Conservation (phyloP, 192 early-diverging fungal genomes). For the Coemansia sp. region DNA sequence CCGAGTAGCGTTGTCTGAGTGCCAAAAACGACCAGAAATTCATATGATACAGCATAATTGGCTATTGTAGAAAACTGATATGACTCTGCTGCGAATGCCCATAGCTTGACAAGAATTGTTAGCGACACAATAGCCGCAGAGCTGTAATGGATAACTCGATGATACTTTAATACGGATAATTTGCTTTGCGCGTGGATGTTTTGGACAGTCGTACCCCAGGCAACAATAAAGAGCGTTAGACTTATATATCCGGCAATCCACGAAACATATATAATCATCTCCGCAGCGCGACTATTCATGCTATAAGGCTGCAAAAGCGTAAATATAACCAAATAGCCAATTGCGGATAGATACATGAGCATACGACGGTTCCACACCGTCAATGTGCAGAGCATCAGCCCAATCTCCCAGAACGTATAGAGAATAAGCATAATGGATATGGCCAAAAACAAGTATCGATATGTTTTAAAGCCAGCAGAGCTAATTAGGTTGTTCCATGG, state of each 20-base stretch:
- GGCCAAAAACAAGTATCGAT: conserved; percentile 27
- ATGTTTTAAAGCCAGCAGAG: conserved; percentile 10
- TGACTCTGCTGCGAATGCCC: conserved; percentile 38
- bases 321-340: conserved; percentile 30
- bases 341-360: conserved; percentile 38
- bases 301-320: conserved; percentile 31
- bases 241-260: conserved; percentile 40
- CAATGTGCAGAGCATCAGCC: conserved; percentile 25
- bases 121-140: conserved; percentile 17
- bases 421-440: conserved; percentile 16
- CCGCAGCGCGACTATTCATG: conserved; percentile 15
- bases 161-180: neutral
- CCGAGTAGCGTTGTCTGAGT: no score
- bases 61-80: conserved; percentile 16
- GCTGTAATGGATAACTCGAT: conserved; percentile 1
- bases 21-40: conserved; percentile 17
- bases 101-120: conserved; percentile 23
- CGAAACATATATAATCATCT: conserved; percentile 26
- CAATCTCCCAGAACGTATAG: conserved; percentile 37
- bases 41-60: conserved; percentile 12
- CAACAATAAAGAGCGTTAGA: conserved; percentile 32
- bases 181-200: conserved; percentile 10
- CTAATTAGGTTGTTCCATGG: conserved; percentile 22
- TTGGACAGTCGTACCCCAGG: conserved; percentile 31
- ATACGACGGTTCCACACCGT: conserved; percentile 38